Percentiles rank a stretch among this genome's conserved stretches.
Conservation (phyloP, 306 rosid species). For the Fagus crenata region DNA sequence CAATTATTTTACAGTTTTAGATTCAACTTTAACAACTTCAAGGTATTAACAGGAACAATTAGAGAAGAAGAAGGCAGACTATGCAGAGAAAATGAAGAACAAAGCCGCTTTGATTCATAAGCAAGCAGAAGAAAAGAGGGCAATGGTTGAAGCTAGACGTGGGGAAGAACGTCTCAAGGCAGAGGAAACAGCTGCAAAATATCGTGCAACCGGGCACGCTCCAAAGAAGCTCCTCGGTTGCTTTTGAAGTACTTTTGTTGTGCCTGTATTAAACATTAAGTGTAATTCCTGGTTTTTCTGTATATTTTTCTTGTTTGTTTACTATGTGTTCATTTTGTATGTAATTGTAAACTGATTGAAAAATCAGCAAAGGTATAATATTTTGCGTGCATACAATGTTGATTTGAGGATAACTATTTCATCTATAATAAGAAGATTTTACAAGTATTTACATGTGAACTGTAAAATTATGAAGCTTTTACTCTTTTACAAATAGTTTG, state of each 20-base stretch:
- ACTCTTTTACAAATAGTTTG: no score
- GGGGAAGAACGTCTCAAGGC: slow-evolving; percentile 76
- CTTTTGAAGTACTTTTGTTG: slow-evolving; percentile 44
- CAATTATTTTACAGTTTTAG: not conserved
- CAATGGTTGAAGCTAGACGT: slow-evolving; percentile 60
- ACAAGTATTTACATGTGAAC: not conserved
- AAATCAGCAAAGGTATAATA: slow-evolving; percentile 1
- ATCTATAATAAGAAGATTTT: not conserved
- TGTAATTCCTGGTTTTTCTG: slow-evolving; percentile 31
- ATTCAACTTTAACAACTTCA: not conserved
- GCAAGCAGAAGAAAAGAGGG: slow-evolving; percentile 89
- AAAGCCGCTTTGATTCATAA: slow-evolving; percentile 64
- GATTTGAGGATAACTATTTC: not conserved
- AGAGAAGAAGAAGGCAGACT: slow-evolving; percentile 84
- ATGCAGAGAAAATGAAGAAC: slow-evolving; percentile 80
- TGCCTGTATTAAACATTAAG: slow-evolving; percentile 14
- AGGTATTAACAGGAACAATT: slow-evolving; percentile 62
- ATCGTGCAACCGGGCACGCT: slow-evolving; percentile 71
- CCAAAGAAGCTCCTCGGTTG: slow-evolving; percentile 84
- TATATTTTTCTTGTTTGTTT: slow-evolving; percentile 35
- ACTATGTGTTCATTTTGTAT: slow-evolving; percentile 28
- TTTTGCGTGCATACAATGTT: slow-evolving; percentile 10
- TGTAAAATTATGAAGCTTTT: no score
- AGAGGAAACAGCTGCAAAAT: slow-evolving; percentile 76
- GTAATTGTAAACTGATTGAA: slow-evolving; percentile 3